Base-by-base conservation (phyloP, 2,329 filamentous ascomycete species). In the Hyphodiscus sp. region DNA sequence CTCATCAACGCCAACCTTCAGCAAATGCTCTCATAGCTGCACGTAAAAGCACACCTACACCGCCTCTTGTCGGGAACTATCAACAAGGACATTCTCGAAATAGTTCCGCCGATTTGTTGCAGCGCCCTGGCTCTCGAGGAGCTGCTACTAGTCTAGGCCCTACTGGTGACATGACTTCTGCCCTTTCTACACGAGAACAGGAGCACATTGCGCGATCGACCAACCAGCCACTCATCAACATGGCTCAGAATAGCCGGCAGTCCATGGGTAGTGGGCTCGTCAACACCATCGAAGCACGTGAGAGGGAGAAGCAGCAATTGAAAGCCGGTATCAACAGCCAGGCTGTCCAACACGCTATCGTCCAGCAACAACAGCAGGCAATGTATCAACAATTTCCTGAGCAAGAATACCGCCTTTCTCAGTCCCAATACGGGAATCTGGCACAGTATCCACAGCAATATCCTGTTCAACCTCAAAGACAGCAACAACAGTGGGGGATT, bases 121-220 rank as follows among this genome's bases (percentile, higher is more conserved):
- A 72, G 48, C 75, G 79, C 0, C 79, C 83, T 1, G 72, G 73
- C 49, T 89, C 86, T 13, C 79, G 82, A 45, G 80, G 81, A 11
- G 76, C 83, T 10, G 76, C 73, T 42, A 68, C 70, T 33, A 46
- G 57, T 41, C 56, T 68, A n/a, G 60, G 58, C 10, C 57, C 62
- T 19, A 58, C 52, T 53, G 74, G 74, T 47, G 76, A 82, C 59
- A 71, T 78, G 20, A 76, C 79, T 9, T 71, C 74, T 0, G 80
- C 85, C 53, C 76, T 96, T n/a, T 91, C 88, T 19, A 91, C 91
- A 18, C 82, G 87, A 16, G 91, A 96, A 69, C 91, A 95, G 68
- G 89, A 95, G 70, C 86, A 95, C 61, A 80, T 95, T n/a, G 88
- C 91, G 10, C 82, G 87, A 41, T 77, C 89, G 61, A 95, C 90